phyloP scores from a whole-genome alignment of 768 basidiomycete species.

The Gautieria morchelliformis region DNA sequence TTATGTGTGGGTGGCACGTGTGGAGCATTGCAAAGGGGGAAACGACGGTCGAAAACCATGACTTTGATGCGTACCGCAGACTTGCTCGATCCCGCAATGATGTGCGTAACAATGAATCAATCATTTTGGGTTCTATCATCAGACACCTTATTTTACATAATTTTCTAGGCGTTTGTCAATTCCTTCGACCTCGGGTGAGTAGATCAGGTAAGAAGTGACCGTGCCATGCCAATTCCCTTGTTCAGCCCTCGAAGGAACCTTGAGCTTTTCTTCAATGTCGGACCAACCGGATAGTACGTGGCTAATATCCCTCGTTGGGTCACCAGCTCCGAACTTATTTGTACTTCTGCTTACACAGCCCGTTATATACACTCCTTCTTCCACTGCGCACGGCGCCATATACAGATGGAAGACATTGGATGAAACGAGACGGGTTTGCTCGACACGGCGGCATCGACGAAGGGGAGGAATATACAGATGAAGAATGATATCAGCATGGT shows the following conservation, averaged over 20 bases:
- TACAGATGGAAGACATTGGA: slow-evolving; percentile 79
- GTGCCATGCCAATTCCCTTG: background rate
- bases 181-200: slow-evolving; percentile 82
- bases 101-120: slow-evolving; percentile 28
- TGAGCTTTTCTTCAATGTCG: slow-evolving; percentile 80
- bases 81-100: slow-evolving; percentile 61
- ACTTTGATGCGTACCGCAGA: slow-evolving; percentile 68
- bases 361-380: slow-evolving; percentile 68
- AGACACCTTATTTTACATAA: background rate
- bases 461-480: slow-evolving; percentile 86
- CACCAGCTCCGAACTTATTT: background rate
- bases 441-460: slow-evolving; percentile 52
- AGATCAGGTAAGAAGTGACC: background rate
- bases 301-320: background rate
- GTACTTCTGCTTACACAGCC: slow-evolving; percentile 24
- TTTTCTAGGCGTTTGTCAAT: slow-evolving; percentile 64
- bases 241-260: slow-evolving; percentile 56
- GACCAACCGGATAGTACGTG: slow-evolving; percentile 71
- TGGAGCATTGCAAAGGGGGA: slow-evolving; percentile 67
- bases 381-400: slow-evolving; percentile 75
- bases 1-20: slow-evolving; percentile 68
- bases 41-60: slow-evolving; percentile 85
- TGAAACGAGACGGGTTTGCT: slow-evolving; percentile 54
- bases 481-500: slow-evolving; percentile 27
- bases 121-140: background rate